These are phyloP conservation scores for Orbilia brochopaga DNA, from an alignment of 2,329 filamentous ascomycete genomes.

Conservation along the genomic window DNA sequence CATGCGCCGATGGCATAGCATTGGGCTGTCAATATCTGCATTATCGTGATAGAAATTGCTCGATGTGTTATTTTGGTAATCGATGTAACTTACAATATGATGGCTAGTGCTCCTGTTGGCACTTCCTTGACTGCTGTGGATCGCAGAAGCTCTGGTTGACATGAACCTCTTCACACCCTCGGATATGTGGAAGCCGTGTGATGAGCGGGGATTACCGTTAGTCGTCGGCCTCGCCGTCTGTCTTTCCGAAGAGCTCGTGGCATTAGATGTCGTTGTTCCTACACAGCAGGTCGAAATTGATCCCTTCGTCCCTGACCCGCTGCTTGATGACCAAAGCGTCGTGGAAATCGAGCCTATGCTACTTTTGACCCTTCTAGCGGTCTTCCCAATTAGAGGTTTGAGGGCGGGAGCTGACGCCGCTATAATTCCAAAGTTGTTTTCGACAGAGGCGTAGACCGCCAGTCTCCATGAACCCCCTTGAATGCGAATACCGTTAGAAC, in stretches of 20 bases:
- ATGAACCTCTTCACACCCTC: conserved; percentile 34
- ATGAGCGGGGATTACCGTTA: not conserved
- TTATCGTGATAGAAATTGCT: too few species aligned
- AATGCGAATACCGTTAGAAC: conserved; percentile 4
- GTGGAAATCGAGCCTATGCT: conserved; percentile 35
- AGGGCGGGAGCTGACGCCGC: conserved; percentile 46
- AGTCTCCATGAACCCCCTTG: conserved; percentile 48
- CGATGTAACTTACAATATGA: conserved; percentile 18
- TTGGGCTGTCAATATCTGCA: not conserved
- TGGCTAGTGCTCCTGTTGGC: conserved; percentile 27
- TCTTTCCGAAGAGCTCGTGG: conserved; percentile 14
- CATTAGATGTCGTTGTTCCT: not conserved
- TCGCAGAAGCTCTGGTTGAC: conserved; percentile 16
- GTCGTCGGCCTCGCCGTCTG: not conserved
- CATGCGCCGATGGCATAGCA: not conserved
- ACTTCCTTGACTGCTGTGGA: conserved; percentile 7
- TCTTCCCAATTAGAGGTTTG: conserved; percentile 38
- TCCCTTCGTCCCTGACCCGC: conserved; percentile 14
- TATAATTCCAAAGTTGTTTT: conserved; percentile 48
- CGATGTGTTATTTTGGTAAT: not conserved
- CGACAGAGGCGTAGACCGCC: conserved; percentile 40
- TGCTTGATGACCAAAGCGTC: conserved; percentile 15
- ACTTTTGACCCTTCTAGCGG: conserved; percentile 20
- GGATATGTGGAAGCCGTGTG: conserved; percentile 22
- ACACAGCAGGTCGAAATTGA: conserved; percentile 9